These are phyloP conservation scores for Pyronema domesticum DNA, from an alignment of 495 filamentous ascomycete genomes.

Conservation along the genomic window DNA sequence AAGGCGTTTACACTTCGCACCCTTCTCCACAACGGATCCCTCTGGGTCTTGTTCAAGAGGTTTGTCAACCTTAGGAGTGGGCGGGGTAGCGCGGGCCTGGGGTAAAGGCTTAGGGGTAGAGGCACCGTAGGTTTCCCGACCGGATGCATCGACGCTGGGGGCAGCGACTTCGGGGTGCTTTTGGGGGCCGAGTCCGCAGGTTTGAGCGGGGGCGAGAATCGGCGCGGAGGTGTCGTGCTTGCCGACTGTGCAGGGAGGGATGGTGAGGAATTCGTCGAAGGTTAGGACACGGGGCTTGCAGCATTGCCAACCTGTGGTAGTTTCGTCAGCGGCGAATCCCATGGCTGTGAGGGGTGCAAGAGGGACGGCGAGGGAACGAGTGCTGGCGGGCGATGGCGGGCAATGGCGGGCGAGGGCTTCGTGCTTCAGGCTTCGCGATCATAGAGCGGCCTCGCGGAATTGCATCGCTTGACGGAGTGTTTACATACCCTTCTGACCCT, in stretches of 20 bases:
- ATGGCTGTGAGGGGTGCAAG: background rate
- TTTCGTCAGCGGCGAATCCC: conserved; percentile 9
- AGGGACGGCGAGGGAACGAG: conserved; percentile 3
- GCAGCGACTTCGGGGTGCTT: conserved; percentile 13
- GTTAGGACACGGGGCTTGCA: conserved; percentile 83
- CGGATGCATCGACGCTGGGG: conserved; percentile 26
- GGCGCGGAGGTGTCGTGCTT: conserved; percentile 80
- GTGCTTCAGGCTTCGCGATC: background rate
- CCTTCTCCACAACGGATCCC: conserved; percentile 46
- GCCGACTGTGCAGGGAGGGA: conserved; percentile 84
- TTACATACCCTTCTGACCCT: conserved; percentile 87
- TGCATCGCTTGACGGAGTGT: background rate
- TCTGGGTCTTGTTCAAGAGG: conserved; percentile 71
- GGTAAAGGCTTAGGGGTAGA: conserved; percentile 26
- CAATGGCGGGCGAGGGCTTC: too few species aligned
- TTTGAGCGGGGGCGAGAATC: conserved; percentile 33
- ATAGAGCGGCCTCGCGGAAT: background rate
- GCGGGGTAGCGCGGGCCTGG: conserved; percentile 37
- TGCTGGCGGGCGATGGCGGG: background rate
- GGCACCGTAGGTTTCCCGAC: conserved; percentile 33
- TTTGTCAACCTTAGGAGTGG: conserved; percentile 39
- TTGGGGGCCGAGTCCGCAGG: conserved; percentile 16
- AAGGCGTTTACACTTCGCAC: conserved; percentile 56
- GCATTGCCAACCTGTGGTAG: conserved; percentile 78
- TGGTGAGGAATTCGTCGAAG: conserved; percentile 94